Evolutionary conservation across 768 basidiomycete species (phyloP).

Genomic region (Lactarius evosmus): DNA sequence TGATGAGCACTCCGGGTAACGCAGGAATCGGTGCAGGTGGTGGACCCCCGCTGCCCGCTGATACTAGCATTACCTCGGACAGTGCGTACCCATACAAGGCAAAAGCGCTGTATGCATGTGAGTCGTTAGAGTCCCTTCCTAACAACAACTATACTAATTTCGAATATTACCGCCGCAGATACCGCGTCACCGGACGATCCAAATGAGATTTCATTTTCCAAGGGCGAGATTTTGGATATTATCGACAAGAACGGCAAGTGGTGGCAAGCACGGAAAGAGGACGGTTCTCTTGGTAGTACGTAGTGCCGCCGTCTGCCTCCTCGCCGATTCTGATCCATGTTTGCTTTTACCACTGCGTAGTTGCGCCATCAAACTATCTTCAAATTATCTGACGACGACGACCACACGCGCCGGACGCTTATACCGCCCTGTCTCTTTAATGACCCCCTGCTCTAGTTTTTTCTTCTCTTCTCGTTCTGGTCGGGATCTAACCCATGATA

Average conservation of each 20-base stretch:
- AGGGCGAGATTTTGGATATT: constrained; percentile 91
- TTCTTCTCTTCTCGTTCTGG: not conserved
- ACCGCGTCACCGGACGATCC: constrained; percentile 92
- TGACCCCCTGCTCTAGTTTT: not conserved
- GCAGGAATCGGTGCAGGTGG: constrained; percentile 60
- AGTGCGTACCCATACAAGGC: constrained; percentile 63
- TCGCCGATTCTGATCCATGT: not conserved
- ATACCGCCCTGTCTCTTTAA: constrained; percentile 9
- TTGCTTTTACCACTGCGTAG: constrained; percentile 36
- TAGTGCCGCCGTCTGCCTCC: constrained; percentile 30
- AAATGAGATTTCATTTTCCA: constrained; percentile 90
- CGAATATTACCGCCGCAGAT: constrained; percentile 48
- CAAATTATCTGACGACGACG: constrained; percentile 50
- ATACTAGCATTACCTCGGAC: constrained; percentile 36
- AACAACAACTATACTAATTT: not conserved
- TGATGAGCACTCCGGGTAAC: constrained; percentile 57
- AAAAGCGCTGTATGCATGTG: constrained; percentile 88
- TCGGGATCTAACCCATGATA: constrained; percentile 1
- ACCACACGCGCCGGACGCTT: constrained; percentile 18
- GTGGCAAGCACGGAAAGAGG: constrained; percentile 85
- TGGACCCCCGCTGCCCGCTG: constrained; percentile 31
- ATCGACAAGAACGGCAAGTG: constrained; percentile 90
- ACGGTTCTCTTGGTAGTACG: constrained; percentile 77
- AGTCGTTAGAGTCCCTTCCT: constrained; percentile 10
- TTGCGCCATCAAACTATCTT: constrained; percentile 84